Evolutionary conservation across 805 yeast species (phyloP).

Genomic region (Priceomyces fermenticarens): DNA sequence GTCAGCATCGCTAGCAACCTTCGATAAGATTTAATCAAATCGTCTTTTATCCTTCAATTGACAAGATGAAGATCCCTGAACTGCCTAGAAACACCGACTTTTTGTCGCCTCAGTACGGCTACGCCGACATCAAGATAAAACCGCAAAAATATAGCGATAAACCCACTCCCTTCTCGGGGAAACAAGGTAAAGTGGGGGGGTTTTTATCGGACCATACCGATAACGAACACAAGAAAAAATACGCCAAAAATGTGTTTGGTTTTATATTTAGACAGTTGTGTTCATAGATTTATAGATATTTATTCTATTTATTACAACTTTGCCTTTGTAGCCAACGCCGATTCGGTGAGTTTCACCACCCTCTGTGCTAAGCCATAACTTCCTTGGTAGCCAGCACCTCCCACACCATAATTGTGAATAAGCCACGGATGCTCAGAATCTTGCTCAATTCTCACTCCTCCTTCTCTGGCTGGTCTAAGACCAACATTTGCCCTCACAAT

Average conservation of each 20-base stretch:
- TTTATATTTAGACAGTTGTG: conserved; percentile 20
- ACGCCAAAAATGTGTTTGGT: conserved; percentile 24
- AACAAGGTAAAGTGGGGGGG: conserved; percentile 23
- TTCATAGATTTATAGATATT: conserved; percentile 8
- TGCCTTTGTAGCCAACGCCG: background rate
- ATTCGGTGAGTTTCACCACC: conserved; percentile 18
- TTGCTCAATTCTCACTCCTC: conserved; percentile 31
- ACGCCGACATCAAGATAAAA: conserved; percentile 23
- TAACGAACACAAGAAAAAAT: conserved; percentile 33
- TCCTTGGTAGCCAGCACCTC: conserved; percentile 75
- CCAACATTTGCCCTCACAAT: conserved; percentile 34
- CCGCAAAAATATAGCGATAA: conserved; percentile 29
- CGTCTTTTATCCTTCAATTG: background rate
- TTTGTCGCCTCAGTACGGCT: conserved; percentile 29
- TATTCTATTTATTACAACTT: background rate
- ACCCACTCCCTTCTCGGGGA: conserved; percentile 30
- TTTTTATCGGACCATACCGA: conserved; percentile 25
- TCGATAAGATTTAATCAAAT: background rate
- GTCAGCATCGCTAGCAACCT: conserved; percentile 1
- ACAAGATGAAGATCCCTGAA: conserved; percentile 22
- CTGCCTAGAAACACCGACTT: conserved; percentile 25
- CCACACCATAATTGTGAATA: conserved; percentile 70
- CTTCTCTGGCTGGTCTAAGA: conserved; percentile 35
- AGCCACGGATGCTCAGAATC: conserved; percentile 33
- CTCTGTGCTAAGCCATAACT: conserved; percentile 61